A percentile compares a stretch with the other conserved stretches of the same genome.
phyloP scores from a whole-genome alignment of 1,284 basidiomycete species.

The Marasmius fiardii region DNA sequence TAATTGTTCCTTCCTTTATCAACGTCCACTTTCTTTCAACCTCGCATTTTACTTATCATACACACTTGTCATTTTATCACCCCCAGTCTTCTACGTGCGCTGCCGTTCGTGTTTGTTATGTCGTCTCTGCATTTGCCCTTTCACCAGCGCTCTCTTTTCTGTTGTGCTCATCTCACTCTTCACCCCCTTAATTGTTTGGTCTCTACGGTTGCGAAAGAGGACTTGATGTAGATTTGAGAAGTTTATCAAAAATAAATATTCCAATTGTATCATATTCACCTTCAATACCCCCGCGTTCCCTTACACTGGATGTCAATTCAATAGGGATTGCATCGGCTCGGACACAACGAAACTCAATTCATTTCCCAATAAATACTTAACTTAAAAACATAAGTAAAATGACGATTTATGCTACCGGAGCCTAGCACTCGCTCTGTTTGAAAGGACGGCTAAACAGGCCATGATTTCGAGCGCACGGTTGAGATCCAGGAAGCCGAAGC shows the following conservation, averaged over 20 bases:
- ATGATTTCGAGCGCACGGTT: constrained; percentile 13
- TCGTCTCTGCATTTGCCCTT: constrained; percentile 12
- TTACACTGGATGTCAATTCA: neutral
- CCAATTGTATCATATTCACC: constrained; percentile 5
- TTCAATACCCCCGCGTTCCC: neutral
- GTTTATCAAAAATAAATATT: constrained; percentile 2
- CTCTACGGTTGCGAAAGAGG: constrained; percentile 4
- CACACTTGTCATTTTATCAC: too few relatives aligned
- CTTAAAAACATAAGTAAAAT: too few relatives aligned
- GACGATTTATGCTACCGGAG: too few relatives aligned
- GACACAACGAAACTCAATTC: neutral
- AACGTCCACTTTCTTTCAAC: constrained; percentile 11
- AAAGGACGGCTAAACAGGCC: neutral
- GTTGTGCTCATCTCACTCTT: neutral
- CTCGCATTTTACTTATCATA: constrained; percentile 15
- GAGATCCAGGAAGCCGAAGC: constrained; percentile 18
- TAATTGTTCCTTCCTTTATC: constrained; percentile 5
- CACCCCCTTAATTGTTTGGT: constrained; percentile 1
- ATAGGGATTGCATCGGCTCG: neutral
- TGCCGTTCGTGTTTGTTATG: constrained; percentile 17
- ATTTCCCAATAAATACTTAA: neutral
- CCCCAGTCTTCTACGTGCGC: constrained; percentile 4
- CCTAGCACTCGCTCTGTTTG: too few relatives aligned
- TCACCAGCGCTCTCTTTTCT: neutral
- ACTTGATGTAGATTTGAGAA: constrained; percentile 2